Evolutionary conservation across 2,329 filamentous ascomycete species (phyloP), one percentile per base, ranked within the genome.

Genomic region (Cladosporium halotolerans): DNA sequence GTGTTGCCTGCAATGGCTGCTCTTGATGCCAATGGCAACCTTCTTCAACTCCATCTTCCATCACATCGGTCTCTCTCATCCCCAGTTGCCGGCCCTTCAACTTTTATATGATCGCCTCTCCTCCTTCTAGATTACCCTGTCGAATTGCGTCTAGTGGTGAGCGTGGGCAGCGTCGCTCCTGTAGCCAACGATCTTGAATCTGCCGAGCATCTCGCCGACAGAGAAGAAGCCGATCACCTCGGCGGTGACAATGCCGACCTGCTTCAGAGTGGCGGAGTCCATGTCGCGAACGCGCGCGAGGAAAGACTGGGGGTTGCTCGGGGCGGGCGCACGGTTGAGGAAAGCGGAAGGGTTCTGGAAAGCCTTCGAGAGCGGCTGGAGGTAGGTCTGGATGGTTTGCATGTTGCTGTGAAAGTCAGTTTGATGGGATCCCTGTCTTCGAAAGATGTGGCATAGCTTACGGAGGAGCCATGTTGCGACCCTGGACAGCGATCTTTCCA

Each of bases 221-320:
- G 91, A 95, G 81, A 97, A 99, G 82, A 99, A 99, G 57, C 93
- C 93, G 62, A 99, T 75, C 47, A 89, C 81, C 77, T 99, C 92
- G 53, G 91, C 91, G 45, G 79, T 74, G 58, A 96, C 77, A 56
- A 99, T 87, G 63, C 87, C 88, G 56, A 80, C 86, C 51, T 86
- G 74, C 52, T 81, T 80, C 63, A 92, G 70, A 73, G 95, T 85
- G 63, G 83, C 79, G 61, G 75, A 77, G 72, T 82, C 86, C 66
- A 93, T 65, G 75, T 83, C 87, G 69, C 88, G 83, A 67, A 88
- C 70, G 62, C 76, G 76, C 63, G 75, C 73, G 60, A 86, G 67
- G 61, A 81, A 64, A 58, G 71, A 70, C 65, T 75, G 70, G 54
- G 84, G 79, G 62, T 82, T 77, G 66, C 79, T 74, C 60, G 78